These are phyloP conservation scores for Phyllostachys edulis DNA, from an alignment of 176 grass and related monocot genomes.

Conservation along the genomic window DNA sequence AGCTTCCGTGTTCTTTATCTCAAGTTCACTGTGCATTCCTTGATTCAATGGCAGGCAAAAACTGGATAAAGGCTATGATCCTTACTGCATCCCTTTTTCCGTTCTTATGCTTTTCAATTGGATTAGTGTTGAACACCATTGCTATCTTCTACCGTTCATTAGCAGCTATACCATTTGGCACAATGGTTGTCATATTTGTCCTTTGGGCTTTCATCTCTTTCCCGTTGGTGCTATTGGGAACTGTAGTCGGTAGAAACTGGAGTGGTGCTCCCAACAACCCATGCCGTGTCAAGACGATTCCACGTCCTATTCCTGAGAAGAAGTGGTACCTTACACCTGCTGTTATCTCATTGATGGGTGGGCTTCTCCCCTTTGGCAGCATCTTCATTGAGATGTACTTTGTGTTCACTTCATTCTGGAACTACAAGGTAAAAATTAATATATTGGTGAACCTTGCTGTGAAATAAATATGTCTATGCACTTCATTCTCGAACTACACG, in stretches of 20 bases:
- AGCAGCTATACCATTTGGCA: constrained; percentile 96
- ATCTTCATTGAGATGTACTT: constrained; percentile 99
- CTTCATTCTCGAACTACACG: too few species aligned
- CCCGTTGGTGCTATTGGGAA: constrained; percentile 84
- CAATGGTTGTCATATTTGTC: constrained; percentile 92
- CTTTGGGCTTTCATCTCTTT: constrained; percentile 99
- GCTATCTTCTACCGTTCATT: constrained; percentile 98
- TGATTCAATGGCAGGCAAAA: constrained; percentile 76
- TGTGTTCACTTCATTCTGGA: constrained; percentile 99
- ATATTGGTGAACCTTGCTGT: not conserved
- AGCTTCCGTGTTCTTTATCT: not conserved
- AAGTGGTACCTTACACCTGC: constrained; percentile 96
- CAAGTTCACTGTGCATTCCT: constrained; percentile 27
- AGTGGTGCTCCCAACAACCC: constrained; percentile 97
- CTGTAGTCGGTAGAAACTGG: constrained; percentile 95
- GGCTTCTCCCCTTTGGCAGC: constrained; percentile 93
- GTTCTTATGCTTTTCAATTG: constrained; percentile 94
- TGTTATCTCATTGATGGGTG: constrained; percentile 89
- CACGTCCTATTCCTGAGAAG: constrained; percentile 93
- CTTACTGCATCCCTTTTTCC: constrained; percentile 92
- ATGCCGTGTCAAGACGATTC: constrained; percentile 96
- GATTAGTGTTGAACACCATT: constrained; percentile 83
- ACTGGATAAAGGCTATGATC: constrained; percentile 95
- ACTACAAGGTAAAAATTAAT: constrained; percentile 84
- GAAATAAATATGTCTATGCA: not conserved